Percentiles rank a stretch among this genome's conserved stretches.
Evolutionary conservation across 2,329 filamentous ascomycete genomes (phyloP).

Genomic region (Neonectria ditissima): DNA sequence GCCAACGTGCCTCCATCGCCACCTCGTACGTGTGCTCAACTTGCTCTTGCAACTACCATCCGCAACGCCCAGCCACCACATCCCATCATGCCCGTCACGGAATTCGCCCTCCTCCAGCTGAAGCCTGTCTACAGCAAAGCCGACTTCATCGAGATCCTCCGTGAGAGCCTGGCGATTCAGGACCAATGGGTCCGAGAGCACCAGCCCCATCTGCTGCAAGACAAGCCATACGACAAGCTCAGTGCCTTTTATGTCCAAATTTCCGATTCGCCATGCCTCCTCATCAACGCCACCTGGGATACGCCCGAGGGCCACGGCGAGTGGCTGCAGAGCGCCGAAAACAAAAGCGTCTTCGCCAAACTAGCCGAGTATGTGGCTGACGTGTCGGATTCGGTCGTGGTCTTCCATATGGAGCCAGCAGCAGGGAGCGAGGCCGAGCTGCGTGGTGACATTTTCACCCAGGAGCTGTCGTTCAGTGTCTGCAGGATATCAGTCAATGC

Average conservation of each 20-base stretch:
- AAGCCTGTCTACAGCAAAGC: slow-evolving; percentile 44
- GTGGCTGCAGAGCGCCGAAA: slow-evolving; percentile 59
- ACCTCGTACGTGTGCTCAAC: not conserved
- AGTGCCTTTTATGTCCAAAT: slow-evolving; percentile 52
- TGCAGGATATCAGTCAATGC: slow-evolving; percentile 48
- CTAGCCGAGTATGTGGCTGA: slow-evolving; percentile 51
- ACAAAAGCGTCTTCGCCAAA: slow-evolving; percentile 50
- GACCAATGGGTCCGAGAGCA: slow-evolving; percentile 55
- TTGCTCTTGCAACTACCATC: slow-evolving; percentile 10
- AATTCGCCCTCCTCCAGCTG: slow-evolving; percentile 54
- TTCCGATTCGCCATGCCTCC: slow-evolving; percentile 51
- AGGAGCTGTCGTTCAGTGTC: slow-evolving; percentile 50
- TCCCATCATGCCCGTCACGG: slow-evolving; percentile 53
- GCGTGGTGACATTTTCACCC: slow-evolving; percentile 40
- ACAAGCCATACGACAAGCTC: slow-evolving; percentile 47
- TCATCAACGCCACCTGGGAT: slow-evolving; percentile 61
- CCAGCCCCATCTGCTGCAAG: slow-evolving; percentile 49
- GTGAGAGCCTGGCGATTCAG: slow-evolving; percentile 51
- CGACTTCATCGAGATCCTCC: slow-evolving; percentile 50
- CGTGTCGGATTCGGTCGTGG: slow-evolving; percentile 47
- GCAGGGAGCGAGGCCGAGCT: slow-evolving; percentile 42
- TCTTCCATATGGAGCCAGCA: slow-evolving; percentile 57
- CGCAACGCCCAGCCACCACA: not conserved
- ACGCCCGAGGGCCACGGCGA: slow-evolving; percentile 54
- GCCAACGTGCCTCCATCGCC: slow-evolving; percentile 8